Evolutionary conservation across 768 basidiomycete genomes (phyloP).

Genomic region (Panaeolus papilionaceus): DNA sequence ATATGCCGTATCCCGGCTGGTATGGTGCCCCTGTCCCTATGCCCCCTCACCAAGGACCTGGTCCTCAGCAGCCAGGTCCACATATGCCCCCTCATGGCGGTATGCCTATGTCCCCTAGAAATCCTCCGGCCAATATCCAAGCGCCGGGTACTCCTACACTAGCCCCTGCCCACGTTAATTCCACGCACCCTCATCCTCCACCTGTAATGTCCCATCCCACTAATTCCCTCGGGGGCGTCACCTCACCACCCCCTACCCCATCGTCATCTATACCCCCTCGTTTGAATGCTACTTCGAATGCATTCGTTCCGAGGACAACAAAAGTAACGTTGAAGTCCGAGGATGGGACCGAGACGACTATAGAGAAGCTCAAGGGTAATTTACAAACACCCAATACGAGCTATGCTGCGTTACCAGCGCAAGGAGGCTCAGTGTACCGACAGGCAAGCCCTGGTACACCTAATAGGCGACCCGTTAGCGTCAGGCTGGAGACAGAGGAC

Average conservation of each 20-base stretch:
- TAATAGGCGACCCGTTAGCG: constrained; percentile 41
- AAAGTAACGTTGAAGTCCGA: constrained; percentile 66
- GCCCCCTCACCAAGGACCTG: constrained; percentile 52
- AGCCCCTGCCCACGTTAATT: constrained; percentile 58
- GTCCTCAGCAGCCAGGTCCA: constrained; percentile 53
- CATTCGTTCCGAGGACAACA: constrained; percentile 65
- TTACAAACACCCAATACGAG: constrained; percentile 40
- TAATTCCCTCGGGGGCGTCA: constrained; percentile 52
- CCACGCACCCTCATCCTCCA: constrained; percentile 53
- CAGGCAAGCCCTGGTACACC: constrained; percentile 47
- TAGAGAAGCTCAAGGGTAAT: constrained; percentile 60
- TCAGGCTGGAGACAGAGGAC: constrained; percentile 70
- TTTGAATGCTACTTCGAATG: constrained; percentile 66
- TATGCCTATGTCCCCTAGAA: constrained; percentile 76
- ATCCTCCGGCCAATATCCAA: constrained; percentile 58
- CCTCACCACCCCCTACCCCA: constrained; percentile 75
- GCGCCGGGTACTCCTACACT: constrained; percentile 73
- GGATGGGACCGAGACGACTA: constrained; percentile 68
- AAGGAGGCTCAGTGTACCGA: constrained; percentile 36
- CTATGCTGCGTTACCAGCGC: constrained; percentile 42
- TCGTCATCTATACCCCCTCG: constrained; percentile 53
- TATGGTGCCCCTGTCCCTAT: constrained; percentile 42
- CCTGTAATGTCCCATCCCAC: constrained; percentile 52
- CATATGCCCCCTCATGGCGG: constrained; percentile 54
- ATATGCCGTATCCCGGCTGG: constrained; percentile 49